Percentiles rank a stretch among this genome's conserved stretches.
phyloP scores from a whole-genome alignment of 495 filamentous ascomycete genomes.

The Barbatosphaeria neglecta region DNA sequence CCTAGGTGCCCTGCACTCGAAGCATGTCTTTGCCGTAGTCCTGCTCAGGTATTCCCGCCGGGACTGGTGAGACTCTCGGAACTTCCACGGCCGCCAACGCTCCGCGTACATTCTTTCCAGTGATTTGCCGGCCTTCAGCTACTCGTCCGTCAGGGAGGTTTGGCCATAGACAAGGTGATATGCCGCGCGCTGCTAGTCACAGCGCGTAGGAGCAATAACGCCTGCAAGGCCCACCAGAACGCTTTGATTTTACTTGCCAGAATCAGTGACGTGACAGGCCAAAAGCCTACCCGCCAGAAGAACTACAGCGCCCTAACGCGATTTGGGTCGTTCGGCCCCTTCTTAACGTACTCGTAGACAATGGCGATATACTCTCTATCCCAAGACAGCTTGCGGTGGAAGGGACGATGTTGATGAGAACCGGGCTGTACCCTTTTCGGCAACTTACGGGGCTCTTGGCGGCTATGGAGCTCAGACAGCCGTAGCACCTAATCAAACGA shows the following conservation, averaged over 20 bases:
- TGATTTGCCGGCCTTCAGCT: too few relatives aligned
- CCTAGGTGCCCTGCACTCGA: too few relatives aligned
- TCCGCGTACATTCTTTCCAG: too few relatives aligned
- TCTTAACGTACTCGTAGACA: not conserved
- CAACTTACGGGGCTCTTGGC: not conserved
- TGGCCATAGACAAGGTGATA: too few relatives aligned
- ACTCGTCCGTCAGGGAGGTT: too few relatives aligned
- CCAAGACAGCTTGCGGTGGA: not conserved
- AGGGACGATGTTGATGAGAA: not conserved
- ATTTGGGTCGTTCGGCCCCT: not conserved
- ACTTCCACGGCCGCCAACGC: too few relatives aligned
- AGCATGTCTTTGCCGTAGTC: too few relatives aligned
- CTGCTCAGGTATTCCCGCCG: too few relatives aligned
- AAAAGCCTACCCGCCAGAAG: not conserved
- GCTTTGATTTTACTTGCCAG: not conserved
- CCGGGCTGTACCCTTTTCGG: not conserved
- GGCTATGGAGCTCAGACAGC: too few relatives aligned
- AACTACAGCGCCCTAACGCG: not conserved
- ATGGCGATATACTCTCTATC: not conserved
- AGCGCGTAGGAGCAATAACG: not conserved
- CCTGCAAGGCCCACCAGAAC: not conserved
- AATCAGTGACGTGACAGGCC: not conserved
- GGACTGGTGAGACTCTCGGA: too few relatives aligned
- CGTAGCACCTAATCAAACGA: too few relatives aligned
- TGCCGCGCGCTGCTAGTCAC: too few relatives aligned